A percentile compares a stretch with the other conserved stretches of the same genome.
phyloP scores from a whole-genome alignment of 202 grass and related monocot species.

The Eragrostis tef region DNA sequence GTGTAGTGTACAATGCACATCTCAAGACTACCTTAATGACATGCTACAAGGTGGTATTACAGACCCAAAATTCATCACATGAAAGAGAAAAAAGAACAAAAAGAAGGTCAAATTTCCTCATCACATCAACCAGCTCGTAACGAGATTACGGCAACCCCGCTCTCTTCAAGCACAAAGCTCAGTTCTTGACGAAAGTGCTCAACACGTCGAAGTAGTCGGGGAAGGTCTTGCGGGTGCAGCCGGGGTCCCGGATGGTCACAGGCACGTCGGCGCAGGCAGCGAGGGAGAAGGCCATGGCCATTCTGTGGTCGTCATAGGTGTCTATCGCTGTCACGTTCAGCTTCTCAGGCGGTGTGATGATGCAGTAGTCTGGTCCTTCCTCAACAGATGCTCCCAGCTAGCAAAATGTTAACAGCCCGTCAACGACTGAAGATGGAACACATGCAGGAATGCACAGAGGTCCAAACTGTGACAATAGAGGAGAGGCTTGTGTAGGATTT shows the following conservation, averaged over 20 bases:
- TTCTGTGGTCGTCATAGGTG: constrained; percentile 94
- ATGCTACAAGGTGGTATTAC: constrained; percentile 43
- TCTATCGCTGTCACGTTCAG: constrained; percentile 79
- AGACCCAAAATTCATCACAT: constrained; percentile 34
- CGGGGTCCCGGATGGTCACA: constrained; percentile 86
- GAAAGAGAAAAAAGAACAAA: constrained; percentile 30
- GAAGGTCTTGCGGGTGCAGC: constrained; percentile 98
- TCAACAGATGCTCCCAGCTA: constrained; percentile 87
- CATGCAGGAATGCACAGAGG: neutral
- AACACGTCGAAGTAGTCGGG: constrained; percentile 96
- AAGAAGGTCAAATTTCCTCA: constrained; percentile 22
- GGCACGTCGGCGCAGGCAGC: constrained; percentile 80
- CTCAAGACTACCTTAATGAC: neutral
- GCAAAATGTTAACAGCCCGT: neutral
- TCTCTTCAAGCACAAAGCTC: neutral
- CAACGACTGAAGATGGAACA: neutral
- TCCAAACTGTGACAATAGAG: neutral
- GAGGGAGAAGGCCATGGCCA: constrained; percentile 96
- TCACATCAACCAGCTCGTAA: constrained; percentile 7
- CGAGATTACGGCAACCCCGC: neutral
- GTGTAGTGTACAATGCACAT: constrained; percentile 14
- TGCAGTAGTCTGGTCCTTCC: constrained; percentile 92
- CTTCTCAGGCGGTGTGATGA: constrained; percentile 89
- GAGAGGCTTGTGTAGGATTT: neutral
- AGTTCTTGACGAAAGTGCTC: constrained; percentile 80